A percentile compares a stretch with the other conserved stretches of the same genome.
Conservation (phyloP, 192 early-diverging fungal genomes). For the Coemansia sp. region DNA sequence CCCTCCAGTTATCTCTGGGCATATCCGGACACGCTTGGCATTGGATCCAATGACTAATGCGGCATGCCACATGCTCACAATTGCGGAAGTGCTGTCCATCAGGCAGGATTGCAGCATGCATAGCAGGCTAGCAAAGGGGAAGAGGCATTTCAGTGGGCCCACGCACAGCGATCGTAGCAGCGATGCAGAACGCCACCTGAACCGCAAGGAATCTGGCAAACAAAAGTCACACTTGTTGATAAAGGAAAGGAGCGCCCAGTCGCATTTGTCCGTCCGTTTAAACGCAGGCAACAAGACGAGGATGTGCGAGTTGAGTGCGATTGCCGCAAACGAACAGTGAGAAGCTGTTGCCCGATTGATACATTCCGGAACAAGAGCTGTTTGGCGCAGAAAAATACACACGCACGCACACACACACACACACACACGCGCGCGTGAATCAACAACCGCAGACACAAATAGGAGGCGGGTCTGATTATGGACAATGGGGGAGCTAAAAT, state of each 20-base stretch:
- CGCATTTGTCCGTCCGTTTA: too few species aligned
- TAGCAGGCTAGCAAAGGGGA: neutral
- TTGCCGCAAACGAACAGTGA: too few species aligned
- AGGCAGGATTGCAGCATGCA: neutral
- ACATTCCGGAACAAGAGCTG: neutral
- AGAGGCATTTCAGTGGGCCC: neutral
- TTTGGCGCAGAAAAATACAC: neutral
- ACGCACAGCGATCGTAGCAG: neutral
- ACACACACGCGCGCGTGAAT: neutral
- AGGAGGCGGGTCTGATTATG: neutral
- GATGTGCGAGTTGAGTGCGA: too few species aligned
- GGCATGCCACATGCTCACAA: neutral
- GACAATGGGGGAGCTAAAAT: neutral
- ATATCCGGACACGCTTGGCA: neutral
- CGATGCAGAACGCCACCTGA: conserved; percentile 1
- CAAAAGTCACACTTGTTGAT: neutral
- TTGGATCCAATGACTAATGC: neutral
- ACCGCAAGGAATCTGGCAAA: neutral
- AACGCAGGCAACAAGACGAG: too few species aligned
- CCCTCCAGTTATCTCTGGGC: neutral
- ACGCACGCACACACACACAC: neutral
- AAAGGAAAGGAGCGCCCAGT: neutral
- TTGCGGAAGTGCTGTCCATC: neutral
- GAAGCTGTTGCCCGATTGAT: neutral
- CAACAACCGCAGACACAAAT: neutral